Evolutionary conservation across 2,329 filamentous ascomycete species (phyloP).

Genomic region (Fusarium brachygibbosum): DNA sequence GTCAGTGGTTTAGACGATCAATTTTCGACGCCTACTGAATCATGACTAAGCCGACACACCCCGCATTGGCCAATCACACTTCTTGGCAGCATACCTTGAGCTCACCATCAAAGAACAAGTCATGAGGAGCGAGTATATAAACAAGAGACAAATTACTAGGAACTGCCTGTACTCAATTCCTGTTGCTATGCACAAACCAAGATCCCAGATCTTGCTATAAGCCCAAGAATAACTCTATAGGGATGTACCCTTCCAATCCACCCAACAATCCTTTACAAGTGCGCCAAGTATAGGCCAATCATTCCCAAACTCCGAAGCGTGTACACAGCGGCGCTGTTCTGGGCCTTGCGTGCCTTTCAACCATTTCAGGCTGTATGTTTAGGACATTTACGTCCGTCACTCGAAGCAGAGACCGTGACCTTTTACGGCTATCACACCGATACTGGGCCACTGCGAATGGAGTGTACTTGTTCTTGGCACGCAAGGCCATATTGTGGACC

Average conservation of each 20-base stretch:
- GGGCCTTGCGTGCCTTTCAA: slow-evolving; percentile 40
- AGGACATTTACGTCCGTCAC: slow-evolving; percentile 49
- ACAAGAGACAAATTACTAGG: slow-evolving; percentile 33
- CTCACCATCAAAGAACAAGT: not conserved
- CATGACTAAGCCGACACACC: slow-evolving; percentile 45
- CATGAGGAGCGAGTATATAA: slow-evolving; percentile 9
- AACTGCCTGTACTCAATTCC: slow-evolving; percentile 43
- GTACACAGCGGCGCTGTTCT: slow-evolving; percentile 35
- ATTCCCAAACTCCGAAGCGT: slow-evolving; percentile 39
- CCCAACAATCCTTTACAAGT: slow-evolving; percentile 39
- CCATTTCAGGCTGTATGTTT: slow-evolving; percentile 49
- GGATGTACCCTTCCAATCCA: slow-evolving; percentile 25
- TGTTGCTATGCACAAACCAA: slow-evolving; percentile 41
- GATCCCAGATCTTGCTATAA: slow-evolving; percentile 40
- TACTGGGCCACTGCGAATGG: slow-evolving; percentile 40
- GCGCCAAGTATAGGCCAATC: slow-evolving; percentile 34
- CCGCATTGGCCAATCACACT: slow-evolving; percentile 40
- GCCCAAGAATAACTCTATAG: slow-evolving; percentile 40
- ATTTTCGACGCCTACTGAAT: slow-evolving; percentile 37
- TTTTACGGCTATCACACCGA: slow-evolving; percentile 52
- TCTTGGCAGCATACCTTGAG: slow-evolving; percentile 5
- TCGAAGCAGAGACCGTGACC: slow-evolving; percentile 44
- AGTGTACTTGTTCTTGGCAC: slow-evolving; percentile 37
- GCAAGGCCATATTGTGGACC: slow-evolving; percentile 32
- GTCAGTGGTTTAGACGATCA: slow-evolving; percentile 29